These are phyloP conservation scores for Trypanosoma platydactyli DNA, from an alignment of 208 protist genomes.

Conservation along the genomic window DNA sequence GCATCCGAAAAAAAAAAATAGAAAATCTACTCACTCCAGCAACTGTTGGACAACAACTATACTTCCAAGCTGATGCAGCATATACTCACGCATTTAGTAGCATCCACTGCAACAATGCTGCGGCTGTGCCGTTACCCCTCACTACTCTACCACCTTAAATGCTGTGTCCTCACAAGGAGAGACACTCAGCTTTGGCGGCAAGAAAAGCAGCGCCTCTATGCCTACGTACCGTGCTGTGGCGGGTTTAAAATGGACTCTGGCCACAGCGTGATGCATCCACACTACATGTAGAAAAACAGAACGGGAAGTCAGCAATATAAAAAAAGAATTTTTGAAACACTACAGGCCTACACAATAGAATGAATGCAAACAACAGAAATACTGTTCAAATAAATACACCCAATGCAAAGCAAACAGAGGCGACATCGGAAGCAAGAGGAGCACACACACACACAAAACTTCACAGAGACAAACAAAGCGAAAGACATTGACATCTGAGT, in stretches of 20 bases:
- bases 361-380: too few species aligned
- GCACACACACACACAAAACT: conserved; percentile 10
- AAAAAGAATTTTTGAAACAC: too few species aligned
- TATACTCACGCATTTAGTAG: not conserved
- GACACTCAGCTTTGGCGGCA: too few species aligned
- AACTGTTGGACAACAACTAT: conserved; percentile 1
- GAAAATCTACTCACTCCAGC: too few species aligned
- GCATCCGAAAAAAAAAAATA: too few species aligned
- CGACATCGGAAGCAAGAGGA: not conserved
- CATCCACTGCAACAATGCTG: not conserved
- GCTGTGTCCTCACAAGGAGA: not conserved
- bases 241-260: too few species aligned
- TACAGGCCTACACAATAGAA: not conserved
- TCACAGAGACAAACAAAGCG: not conserved
- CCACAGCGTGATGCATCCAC: too few species aligned
- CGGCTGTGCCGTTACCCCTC: not conserved
- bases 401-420: not conserved
- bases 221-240: too few species aligned
- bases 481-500: too few species aligned
- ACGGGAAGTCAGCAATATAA: not conserved
- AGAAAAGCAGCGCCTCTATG: too few species aligned
- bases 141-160: not conserved
- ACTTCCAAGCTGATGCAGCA: conserved; percentile 2
- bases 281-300: not conserved
- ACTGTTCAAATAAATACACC: not conserved